Conservation (phyloP, 2,329 filamentous ascomycete species). For the Orbilia brochopaga region DNA sequence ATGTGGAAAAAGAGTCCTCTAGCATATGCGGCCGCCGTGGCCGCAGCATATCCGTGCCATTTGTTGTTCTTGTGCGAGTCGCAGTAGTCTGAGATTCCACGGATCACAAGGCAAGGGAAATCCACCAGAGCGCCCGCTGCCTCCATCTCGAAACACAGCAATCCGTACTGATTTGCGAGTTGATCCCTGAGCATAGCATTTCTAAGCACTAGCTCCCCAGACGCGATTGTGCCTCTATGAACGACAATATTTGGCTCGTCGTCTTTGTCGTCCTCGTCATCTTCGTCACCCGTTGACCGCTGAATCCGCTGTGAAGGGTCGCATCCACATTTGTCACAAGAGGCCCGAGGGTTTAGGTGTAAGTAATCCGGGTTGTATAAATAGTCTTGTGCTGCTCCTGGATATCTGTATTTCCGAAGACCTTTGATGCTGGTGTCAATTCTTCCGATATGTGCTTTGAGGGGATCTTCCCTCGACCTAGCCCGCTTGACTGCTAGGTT, state of each 20-base stretch:
- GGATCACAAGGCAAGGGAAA: too few relatives aligned
- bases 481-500: too few relatives aligned
- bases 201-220: neutral
- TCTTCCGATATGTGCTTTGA: too few relatives aligned
- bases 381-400: neutral
- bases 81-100: too few relatives aligned
- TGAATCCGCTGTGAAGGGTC: neutral
- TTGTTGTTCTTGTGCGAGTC: too few relatives aligned
- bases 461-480: too few relatives aligned
- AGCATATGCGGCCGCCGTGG: too few relatives aligned
- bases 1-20: too few relatives aligned
- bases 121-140: constrained; percentile 1
- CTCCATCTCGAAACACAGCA: constrained; percentile 1
- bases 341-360: neutral
- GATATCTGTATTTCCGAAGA: too few relatives aligned
- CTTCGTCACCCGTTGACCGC: neutral
- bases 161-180: neutral
- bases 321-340: neutral
- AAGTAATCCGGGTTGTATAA: neutral
- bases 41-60: too few relatives aligned
- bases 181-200: constrained; percentile 2
- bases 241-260: neutral
- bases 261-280: neutral
- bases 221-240: constrained; percentile 2
- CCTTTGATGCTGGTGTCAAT: too few relatives aligned